A percentile compares a stretch with the other conserved stretches of the same genome.
Evolutionary conservation across 192 early-diverging fungal genomes (phyloP).

Genomic region (Geosiphon pyriformis): DNA sequence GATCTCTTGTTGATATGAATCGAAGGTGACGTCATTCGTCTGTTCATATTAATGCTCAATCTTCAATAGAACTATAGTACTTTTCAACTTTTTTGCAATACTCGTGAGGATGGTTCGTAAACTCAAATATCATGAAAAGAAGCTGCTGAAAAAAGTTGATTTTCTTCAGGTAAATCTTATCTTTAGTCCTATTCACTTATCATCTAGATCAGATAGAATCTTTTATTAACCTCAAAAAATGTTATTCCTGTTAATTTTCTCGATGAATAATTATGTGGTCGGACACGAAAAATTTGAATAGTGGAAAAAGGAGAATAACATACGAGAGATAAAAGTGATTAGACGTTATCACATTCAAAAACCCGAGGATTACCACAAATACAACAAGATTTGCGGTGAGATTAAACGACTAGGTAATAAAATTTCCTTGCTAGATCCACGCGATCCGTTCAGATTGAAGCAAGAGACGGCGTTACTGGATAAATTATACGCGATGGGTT

Average conservation of each 20-base stretch:
- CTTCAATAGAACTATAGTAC: too few relatives aligned
- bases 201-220: too few relatives aligned
- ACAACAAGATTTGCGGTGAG: slow-evolving; percentile 76
- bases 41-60: too few relatives aligned
- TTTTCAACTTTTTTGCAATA: too few relatives aligned
- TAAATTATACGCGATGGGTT: slow-evolving; percentile 81
- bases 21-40: too few relatives aligned
- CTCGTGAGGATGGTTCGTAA: slow-evolving; percentile 63
- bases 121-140: slow-evolving; percentile 92
- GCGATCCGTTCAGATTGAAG: slow-evolving; percentile 70
- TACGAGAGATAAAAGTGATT: slow-evolving; percentile 83
- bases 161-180: slow-evolving; percentile 59
- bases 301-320: slow-evolving; percentile 82
- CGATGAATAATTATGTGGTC: too few relatives aligned
- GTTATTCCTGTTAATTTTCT: too few relatives aligned
- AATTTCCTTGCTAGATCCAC: slow-evolving; percentile 78
- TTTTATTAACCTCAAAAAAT: too few relatives aligned
- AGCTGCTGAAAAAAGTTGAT: slow-evolving; percentile 93
- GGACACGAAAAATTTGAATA: slow-evolving; percentile 10
- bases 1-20: too few relatives aligned
- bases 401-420: slow-evolving; percentile 78
- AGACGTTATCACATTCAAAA: slow-evolving; percentile 83
- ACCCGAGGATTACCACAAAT: slow-evolving; percentile 88
- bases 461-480: slow-evolving; percentile 76
- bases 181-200: too few relatives aligned